phyloP scores from a whole-genome alignment of 257 asterid genomes.

The Solanum sejunctum region DNA sequence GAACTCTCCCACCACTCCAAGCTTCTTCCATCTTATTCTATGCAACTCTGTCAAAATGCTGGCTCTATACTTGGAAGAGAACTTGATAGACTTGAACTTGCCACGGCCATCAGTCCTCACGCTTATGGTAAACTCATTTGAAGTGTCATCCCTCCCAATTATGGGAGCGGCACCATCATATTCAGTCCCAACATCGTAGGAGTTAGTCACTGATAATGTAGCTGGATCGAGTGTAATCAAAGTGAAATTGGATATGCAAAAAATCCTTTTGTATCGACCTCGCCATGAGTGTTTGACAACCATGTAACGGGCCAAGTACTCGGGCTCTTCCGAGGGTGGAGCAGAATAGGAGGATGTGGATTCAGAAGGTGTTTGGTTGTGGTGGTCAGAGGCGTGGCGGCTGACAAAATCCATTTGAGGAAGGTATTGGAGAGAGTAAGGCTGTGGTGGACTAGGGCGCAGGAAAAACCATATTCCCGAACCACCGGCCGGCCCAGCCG shows the following conservation, averaged over 20 bases:
- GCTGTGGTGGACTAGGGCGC: slow-evolving; percentile 57
- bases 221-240: slow-evolving; percentile 76
- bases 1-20: slow-evolving; percentile 58
- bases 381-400: slow-evolving; percentile 42
- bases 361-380: slow-evolving; percentile 9
- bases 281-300: slow-evolving; percentile 97
- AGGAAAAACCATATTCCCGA: slow-evolving; percentile 67
- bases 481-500: slow-evolving; percentile 77
- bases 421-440: slow-evolving; percentile 69
- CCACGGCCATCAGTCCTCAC: slow-evolving; percentile 95
- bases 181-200: slow-evolving; percentile 73
- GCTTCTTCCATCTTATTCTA: slow-evolving; percentile 68
- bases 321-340: slow-evolving; percentile 56
- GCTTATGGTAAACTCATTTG: slow-evolving; percentile 70
- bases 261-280: slow-evolving; percentile 85
- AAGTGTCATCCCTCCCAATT: slow-evolving; percentile 66
- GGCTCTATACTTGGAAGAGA: slow-evolving; percentile 72
- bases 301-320: slow-evolving; percentile 75
- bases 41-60: slow-evolving; percentile 89
- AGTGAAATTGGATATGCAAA: slow-evolving; percentile 55
- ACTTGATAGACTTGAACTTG: slow-evolving; percentile 68
- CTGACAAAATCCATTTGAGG: slow-evolving; percentile 79
- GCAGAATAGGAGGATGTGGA: slow-evolving; percentile 26
- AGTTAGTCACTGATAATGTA: slow-evolving; percentile 68
- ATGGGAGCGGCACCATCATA: slow-evolving; percentile 86